phyloP scores from a whole-genome alignment of 306 rosid genomes.

The Boehmeria nivea region DNA sequence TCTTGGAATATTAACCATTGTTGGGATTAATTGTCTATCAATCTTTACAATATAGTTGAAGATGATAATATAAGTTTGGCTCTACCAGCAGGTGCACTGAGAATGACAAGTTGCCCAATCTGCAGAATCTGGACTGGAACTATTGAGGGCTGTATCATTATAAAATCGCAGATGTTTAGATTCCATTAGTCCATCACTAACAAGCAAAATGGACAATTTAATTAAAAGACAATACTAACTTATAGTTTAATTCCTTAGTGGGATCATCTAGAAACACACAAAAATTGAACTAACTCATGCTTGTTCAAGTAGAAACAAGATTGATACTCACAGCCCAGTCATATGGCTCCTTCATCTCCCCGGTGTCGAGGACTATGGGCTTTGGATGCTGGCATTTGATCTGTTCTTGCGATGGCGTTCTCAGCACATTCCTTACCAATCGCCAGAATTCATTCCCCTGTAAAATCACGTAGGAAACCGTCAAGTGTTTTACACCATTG shows the following conservation, averaged over 20 bases:
- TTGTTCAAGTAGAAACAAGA: not conserved
- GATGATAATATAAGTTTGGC: not conserved
- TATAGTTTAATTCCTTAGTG: no score
- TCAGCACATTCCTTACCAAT: constrained; percentile 20
- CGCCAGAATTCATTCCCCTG: constrained; percentile 26
- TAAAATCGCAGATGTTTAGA: no score
- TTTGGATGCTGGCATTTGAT: constrained; percentile 16
- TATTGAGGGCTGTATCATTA: constrained; percentile 21
- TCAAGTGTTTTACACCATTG: no score
- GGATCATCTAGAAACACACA: no score
- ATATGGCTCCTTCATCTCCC: constrained; percentile 27
- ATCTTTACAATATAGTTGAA: no score
- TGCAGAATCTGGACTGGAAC: constrained; percentile 20
- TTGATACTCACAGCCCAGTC: constrained; percentile 25
- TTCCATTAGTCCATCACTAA: no score
- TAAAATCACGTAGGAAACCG: not conserved
- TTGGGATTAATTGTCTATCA: no score
- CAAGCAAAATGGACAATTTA: no score
- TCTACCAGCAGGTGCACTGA: constrained; percentile 19
- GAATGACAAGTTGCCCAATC: constrained; percentile 22
- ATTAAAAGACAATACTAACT: no score
- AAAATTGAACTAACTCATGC: not conserved
- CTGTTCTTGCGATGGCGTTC: constrained; percentile 16
- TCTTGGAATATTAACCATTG: no score
- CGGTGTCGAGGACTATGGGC: constrained; percentile 25